Evolutionary conservation across 177 flowering plant genomes (phyloP), one percentile per base, ranked within the genome.

Genomic region (Tripterygium wilfordii): DNA sequence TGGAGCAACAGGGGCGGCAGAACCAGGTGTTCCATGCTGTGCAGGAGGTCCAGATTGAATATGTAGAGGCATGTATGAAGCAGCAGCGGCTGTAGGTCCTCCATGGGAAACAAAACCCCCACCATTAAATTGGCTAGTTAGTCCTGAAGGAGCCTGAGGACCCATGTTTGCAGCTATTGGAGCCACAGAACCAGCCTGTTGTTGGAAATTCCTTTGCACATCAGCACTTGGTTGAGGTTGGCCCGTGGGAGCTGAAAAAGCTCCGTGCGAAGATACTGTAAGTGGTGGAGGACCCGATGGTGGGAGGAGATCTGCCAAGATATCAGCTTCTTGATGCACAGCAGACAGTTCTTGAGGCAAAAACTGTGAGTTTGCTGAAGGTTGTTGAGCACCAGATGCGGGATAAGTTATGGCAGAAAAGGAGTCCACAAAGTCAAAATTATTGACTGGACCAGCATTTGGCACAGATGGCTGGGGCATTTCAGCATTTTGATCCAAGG

Each of bases 251-350:
- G 66, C 60, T 20, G 74, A 56, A 65, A 69, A 69, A 22, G 66
- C 49, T 29, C 42, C 30, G 46, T 68, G 77, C 19, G 75, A 36
- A 48, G 70, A 28, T 7, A 42, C 41, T 42, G n/a, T n/a, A n/a
- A n/a, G n/a, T n/a, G 62, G 36, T 22, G 74, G 48, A 52, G 75
- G 58, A 48, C 65, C 80, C 42, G 85, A 39, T 1, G 75, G 89
- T 10, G 94, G 95, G 27, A 88, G 82, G 49, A 88, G 77, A 53
- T 70, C 76, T 6, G 96, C 96, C 42, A 88, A 71, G 68, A 88
- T 66, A 66, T 88, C 96, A 51, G 52, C 53, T 14, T 71, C 69
- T 50, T 66, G 76, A 31, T 65, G 22, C 6, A 55, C 42, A 42
- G 53, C 22, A 16, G 75, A 61, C 25, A 25, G 47, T 41, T 67